These are phyloP conservation scores for Mucor racemosus DNA, from an alignment of 371 early-diverging fungal genomes.

Conservation along the genomic window DNA sequence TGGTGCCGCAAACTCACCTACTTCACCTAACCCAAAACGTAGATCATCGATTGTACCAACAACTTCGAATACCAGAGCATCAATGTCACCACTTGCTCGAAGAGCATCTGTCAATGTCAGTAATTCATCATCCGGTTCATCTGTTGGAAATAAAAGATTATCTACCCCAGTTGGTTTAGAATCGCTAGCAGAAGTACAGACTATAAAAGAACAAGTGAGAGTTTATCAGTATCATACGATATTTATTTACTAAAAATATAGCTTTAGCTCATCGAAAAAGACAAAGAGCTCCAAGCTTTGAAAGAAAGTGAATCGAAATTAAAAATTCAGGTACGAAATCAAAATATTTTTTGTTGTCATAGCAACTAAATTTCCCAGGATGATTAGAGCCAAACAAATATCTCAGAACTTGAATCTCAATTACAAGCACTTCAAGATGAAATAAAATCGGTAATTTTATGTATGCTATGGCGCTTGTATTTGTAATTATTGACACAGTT, in stretches of 20 bases:
- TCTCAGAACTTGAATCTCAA: slow-evolving; percentile 7
- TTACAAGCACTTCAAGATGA: background rate
- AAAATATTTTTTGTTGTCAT: background rate
- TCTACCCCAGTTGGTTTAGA: slow-evolving; percentile 30
- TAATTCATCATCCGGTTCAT: slow-evolving; percentile 10
- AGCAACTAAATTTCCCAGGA: background rate
- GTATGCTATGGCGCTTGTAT: background rate
- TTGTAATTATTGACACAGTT: background rate
- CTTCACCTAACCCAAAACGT: slow-evolving; percentile 31
- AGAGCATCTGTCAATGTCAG: slow-evolving; percentile 23
- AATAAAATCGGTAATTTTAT: background rate
- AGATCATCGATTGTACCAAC: slow-evolving; percentile 35
- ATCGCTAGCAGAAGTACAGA: slow-evolving; percentile 24
- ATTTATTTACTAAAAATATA: background rate
- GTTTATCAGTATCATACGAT: background rate
- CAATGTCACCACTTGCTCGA: slow-evolving; percentile 27
- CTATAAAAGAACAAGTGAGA: slow-evolving; percentile 36
- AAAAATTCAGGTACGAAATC: slow-evolving; percentile 16
- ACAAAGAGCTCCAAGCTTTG: slow-evolving; percentile 33
- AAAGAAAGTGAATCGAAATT: slow-evolving; percentile 25
- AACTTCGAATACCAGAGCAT: slow-evolving; percentile 19
- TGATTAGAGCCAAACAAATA: slow-evolving; percentile 15
- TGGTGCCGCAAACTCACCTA: slow-evolving; percentile 26
- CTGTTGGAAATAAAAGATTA: slow-evolving; percentile 13
- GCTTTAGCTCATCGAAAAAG: slow-evolving; percentile 27